A percentile compares a stretch with the other conserved stretches of the same genome.
phyloP scores from a whole-genome alignment of 176 grass and related monocot species.

The Sorghum bicolor region Sorghum_bicolor_NCBIv3 NC_012877.2:58435501-58436000 shows the following conservation, averaged over 20 bases:
- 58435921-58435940: background rate
- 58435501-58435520: background rate
- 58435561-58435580: background rate
- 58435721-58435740: conserved; percentile 10
- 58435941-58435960: background rate
- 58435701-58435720: background rate
- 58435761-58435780: background rate
- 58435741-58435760: background rate
- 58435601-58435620: background rate
- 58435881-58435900: background rate
- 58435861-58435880: background rate
- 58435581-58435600: background rate
- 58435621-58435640: background rate
- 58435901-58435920: background rate
- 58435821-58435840: background rate
- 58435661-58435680: background rate
- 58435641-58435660: background rate
- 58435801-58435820: background rate
- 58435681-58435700: background rate
- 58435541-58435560: background rate
- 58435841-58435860: background rate
- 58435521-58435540: background rate
- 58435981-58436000: background rate
- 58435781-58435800: background rate
- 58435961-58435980: background rate